Evolutionary conservation across 1,284 basidiomycete genomes (phyloP), one percentile per base, ranked within the genome.

Genomic region (Apiotrichum porosum): DNA sequence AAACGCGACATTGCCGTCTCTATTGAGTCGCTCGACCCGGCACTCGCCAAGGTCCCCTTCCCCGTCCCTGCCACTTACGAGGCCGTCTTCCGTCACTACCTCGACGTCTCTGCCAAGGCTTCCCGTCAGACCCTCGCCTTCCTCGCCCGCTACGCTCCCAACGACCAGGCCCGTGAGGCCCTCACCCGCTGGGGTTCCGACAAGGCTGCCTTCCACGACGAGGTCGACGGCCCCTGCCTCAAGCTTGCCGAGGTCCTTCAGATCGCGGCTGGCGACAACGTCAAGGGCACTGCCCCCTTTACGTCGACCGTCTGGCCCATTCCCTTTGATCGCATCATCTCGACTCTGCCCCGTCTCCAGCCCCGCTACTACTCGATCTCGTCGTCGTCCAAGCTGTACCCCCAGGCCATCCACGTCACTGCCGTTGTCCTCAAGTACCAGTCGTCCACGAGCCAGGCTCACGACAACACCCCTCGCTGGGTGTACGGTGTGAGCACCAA

Each of bases 351-450:
- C 31, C 90, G 94, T 58, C 81, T 98, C 18, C 91, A 95, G 68
- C 93, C 94, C 32, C 86, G 94, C 51, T 98, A 88, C 79, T 98
- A 97, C 76, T 98, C 95, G 35, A 98, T 98, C 74, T 97, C 94
- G 14, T 97, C 92, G 21, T 90, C 87, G 54, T 91, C 95, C 41
- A 97, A 97, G 73, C 78, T 97, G 36, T 73, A 90, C 72, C 84
- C 92, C 32, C 84, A 82, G 57, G 78, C 86, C 6, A 88, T 99
- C 56, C 94, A 99, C 74, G 84, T 94, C 63, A 98, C 95, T 17
- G 88, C 84, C 46, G 94, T 98, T 43, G 90, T 97, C 12, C 83
- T 94, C 68, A 88, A 91, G 71, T 94, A 92, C 72, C 77, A 90
- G 69, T 86, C 87, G 12, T 63, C 80, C 15, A 64, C 78, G 26